phyloP scores from a whole-genome alignment of 495 filamentous ascomycete species.

The Aspergillus asperescens region DNA sequence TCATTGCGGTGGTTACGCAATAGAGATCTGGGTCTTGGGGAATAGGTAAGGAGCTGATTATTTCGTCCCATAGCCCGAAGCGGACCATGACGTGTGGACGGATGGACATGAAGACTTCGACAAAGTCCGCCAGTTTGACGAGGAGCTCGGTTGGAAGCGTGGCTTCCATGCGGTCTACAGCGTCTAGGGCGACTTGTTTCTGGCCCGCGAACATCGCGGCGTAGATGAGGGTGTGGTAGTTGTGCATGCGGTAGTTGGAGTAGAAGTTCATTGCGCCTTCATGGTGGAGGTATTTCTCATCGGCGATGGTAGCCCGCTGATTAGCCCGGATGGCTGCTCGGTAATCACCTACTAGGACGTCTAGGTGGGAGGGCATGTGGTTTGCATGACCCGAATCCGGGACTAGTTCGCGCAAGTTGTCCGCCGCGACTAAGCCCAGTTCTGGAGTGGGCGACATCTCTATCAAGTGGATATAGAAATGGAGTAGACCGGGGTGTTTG shows the following conservation, averaged over 20 bases:
- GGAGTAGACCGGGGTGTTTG: slow-evolving; percentile 58
- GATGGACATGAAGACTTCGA: slow-evolving; percentile 59
- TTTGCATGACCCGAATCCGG: slow-evolving; percentile 63
- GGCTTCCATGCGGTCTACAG: slow-evolving; percentile 45
- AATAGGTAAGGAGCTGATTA: slow-evolving; percentile 40
- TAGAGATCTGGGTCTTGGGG: slow-evolving; percentile 52
- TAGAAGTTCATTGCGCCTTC: slow-evolving; percentile 58
- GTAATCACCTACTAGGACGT: slow-evolving; percentile 64
- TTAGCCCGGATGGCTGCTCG: slow-evolving; percentile 55
- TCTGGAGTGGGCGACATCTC: slow-evolving; percentile 65
- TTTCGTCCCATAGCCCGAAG: slow-evolving; percentile 60
- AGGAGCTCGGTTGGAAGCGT: slow-evolving; percentile 55
- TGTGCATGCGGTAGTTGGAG: slow-evolving; percentile 59
- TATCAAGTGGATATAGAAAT: slow-evolving; percentile 68
- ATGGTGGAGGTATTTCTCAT: slow-evolving; percentile 52
- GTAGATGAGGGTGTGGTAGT: slow-evolving; percentile 65
- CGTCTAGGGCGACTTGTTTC: slow-evolving; percentile 52
- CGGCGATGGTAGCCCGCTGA: slow-evolving; percentile 53
- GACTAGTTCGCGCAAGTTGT: slow-evolving; percentile 55
- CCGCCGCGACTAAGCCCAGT: slow-evolving; percentile 48
- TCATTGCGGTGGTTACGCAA: slow-evolving; percentile 58
- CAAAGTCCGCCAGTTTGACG: slow-evolving; percentile 64
- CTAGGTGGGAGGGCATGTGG: slow-evolving; percentile 68
- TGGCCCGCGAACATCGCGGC: slow-evolving; percentile 66
- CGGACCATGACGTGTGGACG: slow-evolving; percentile 59